Evolutionary conservation across 257 asterid species (phyloP).

Genomic region (Handroanthus guayacan): DNA sequence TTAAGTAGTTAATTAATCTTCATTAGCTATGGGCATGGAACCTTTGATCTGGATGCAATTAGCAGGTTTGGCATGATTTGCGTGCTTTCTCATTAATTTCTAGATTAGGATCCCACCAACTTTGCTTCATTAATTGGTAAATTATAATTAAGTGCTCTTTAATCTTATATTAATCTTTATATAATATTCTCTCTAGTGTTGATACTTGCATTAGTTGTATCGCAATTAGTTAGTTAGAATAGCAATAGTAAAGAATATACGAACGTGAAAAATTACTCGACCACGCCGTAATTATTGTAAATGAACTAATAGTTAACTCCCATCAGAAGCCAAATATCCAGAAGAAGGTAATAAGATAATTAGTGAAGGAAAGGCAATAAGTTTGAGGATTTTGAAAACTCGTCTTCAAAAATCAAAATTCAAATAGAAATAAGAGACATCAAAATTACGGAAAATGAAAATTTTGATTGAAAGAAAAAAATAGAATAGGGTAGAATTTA

Average conservation of each 20-base stretch:
- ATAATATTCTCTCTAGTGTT: conserved; percentile 15
- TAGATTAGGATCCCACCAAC: conserved; percentile 28
- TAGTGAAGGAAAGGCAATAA: too few species aligned
- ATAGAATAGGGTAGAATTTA: too few species aligned
- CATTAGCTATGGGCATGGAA: conserved; percentile 26
- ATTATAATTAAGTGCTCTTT: conserved; percentile 10
- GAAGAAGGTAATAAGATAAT: neutral
- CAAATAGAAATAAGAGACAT: too few species aligned
- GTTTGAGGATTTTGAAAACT: neutral
- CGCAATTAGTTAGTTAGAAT: conserved; percentile 27
- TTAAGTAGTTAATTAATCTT: neutral
- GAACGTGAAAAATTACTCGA: neutral
- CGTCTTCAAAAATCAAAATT: neutral
- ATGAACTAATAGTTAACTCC: neutral
- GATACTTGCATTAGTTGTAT: neutral
- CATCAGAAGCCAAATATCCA: neutral
- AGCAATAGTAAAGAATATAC: neutral
- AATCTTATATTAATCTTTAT: conserved; percentile 10
- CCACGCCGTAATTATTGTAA: neutral
- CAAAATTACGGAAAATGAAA: too few species aligned
- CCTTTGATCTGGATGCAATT: conserved; percentile 29
- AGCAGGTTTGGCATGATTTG: conserved; percentile 36
- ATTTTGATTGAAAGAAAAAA: too few species aligned
- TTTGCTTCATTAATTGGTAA: conserved; percentile 10
- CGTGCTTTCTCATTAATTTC: conserved; percentile 26